Evolutionary conservation across 345 rosid genomes (phyloP).

Genomic region (Acer saccharum): DNA sequence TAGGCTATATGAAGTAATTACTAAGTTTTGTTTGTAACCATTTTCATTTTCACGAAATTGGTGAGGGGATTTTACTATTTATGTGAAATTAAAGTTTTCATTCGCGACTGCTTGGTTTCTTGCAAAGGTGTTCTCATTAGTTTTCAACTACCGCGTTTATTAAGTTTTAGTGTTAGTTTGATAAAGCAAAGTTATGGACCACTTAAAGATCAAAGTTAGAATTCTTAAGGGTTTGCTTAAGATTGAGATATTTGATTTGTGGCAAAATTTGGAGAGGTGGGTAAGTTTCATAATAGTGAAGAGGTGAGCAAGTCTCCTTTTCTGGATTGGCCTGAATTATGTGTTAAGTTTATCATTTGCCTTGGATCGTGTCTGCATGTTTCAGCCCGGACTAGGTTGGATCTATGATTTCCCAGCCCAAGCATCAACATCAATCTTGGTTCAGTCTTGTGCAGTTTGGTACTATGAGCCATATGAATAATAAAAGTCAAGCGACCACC

Average conservation of each 20-base stretch:
- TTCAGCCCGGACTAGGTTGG: not conserved
- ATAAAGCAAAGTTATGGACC: not conserved
- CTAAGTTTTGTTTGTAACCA: not conserved
- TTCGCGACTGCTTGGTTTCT: not conserved
- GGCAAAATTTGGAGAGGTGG: not conserved
- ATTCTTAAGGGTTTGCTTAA: not conserved
- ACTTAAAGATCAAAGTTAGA: not conserved
- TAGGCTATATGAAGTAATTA: not conserved
- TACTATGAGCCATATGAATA: not conserved
- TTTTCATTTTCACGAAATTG: not conserved
- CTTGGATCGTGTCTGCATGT: not conserved
- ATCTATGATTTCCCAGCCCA: not conserved
- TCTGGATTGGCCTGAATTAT: not conserved
- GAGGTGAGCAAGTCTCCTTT: not conserved
- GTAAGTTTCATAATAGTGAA: not conserved
- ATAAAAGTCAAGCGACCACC: not conserved
- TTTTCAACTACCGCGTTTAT: not conserved
- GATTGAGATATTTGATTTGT: not conserved
- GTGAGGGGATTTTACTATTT: not conserved
- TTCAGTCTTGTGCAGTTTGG: not conserved
- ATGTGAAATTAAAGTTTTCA: not conserved
- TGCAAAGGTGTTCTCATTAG: slow-evolving; percentile 4
- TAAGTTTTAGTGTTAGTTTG: not conserved
- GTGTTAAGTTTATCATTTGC: not conserved
- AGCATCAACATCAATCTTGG: not conserved